These are phyloP conservation scores for Aspergillus bridgeri DNA, from an alignment of 495 filamentous ascomycete genomes.

Conservation along the genomic window DNA sequence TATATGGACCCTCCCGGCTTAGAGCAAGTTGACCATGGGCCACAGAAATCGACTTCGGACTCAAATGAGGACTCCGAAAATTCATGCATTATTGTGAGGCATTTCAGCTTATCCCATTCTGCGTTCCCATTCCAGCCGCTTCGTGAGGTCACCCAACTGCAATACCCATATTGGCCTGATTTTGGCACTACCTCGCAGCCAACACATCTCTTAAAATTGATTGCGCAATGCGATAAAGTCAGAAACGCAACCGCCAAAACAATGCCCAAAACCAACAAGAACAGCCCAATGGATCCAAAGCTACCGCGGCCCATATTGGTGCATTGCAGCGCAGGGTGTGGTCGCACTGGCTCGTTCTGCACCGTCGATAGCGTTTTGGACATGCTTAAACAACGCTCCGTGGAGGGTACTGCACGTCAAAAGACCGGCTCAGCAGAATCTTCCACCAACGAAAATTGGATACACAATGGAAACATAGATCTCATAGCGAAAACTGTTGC, in stretches of 20 bases:
- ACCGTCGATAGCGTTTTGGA: slow-evolving; percentile 93
- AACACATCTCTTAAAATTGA: slow-evolving; percentile 75
- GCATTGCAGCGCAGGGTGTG: slow-evolving; percentile 94
- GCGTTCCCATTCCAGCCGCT: slow-evolving; percentile 78
- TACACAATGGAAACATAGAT: slow-evolving; percentile 60
- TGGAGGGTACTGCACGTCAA: slow-evolving; percentile 10
- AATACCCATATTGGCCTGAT: slow-evolving; percentile 94
- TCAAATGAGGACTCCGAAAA: slow-evolving; percentile 41
- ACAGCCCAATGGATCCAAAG: slow-evolving; percentile 49
- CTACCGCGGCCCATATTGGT: slow-evolving; percentile 73
- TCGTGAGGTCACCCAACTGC: slow-evolving; percentile 91
- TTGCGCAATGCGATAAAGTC: slow-evolving; percentile 75
- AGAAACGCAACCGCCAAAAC: slow-evolving; percentile 32
- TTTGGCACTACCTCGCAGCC: slow-evolving; percentile 92
- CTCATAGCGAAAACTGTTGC: slow-evolving; percentile 81
- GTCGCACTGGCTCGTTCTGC: slow-evolving; percentile 93
- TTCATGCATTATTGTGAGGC: slow-evolving; percentile 78
- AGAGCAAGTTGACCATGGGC: slow-evolving; percentile 7
- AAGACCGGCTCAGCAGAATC: slow-evolving; percentile 10
- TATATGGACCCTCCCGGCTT: slow-evolving; percentile 55
- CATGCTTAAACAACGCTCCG: slow-evolving; percentile 79
- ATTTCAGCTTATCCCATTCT: slow-evolving; percentile 78
- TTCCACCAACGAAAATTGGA: slow-evolving; percentile 47
- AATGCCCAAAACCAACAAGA: slow-evolving; percentile 38
- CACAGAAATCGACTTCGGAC: slow-evolving; percentile 11